Evolutionary conservation across 106 monocot species (phyloP), one percentile per base, ranked within the genome.

Genomic region (Narthecium ossifragum): DNA sequence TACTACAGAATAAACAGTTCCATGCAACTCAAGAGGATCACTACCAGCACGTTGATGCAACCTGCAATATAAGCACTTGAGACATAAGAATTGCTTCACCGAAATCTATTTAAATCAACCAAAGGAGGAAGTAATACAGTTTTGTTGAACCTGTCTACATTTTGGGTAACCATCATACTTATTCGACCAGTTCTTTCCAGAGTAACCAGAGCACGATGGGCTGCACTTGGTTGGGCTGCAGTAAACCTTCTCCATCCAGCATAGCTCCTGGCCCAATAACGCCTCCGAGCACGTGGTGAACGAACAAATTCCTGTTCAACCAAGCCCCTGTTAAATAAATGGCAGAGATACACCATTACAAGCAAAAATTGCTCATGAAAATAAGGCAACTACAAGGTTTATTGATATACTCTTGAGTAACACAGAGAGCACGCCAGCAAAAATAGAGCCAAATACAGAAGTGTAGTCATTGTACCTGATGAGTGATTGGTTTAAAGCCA

Each of bases 181-280:
- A 98, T 53, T 36, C 87, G 75, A 55, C 98, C 98, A 60, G 64
- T 63, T 67, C 74, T 91, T 73, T 98, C 98, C 57, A 98, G 74
- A 21, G 87, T 75, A 55, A 84, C 71, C 33, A 98, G 71, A 31
- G 81, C 70, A 55, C 27, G 52, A 57, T 98, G 91, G 55, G 78
- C 79, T 51, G 91, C 60, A 81, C 75, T 88, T 27, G 98, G 98
- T 45, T 98, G 70, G 51, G 84, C 90, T 63, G 74, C 62, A 59
- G 68, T 79, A 53, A 98, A 98, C 63, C 86, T 90, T 73, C 78
- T 87, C 98, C 98, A 98, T 58, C 98, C 98, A 71, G 91, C 98
- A 87, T 84, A 98, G 79, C 98, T 98, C 66, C 98, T 81, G 46
- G 98, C 87, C 98, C 98, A 98, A 55, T 98, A 98, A 51, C 98